Base-by-base conservation (phyloP, 2,329 filamentous ascomycete species). In the Xylariaceae sp. region DNA sequence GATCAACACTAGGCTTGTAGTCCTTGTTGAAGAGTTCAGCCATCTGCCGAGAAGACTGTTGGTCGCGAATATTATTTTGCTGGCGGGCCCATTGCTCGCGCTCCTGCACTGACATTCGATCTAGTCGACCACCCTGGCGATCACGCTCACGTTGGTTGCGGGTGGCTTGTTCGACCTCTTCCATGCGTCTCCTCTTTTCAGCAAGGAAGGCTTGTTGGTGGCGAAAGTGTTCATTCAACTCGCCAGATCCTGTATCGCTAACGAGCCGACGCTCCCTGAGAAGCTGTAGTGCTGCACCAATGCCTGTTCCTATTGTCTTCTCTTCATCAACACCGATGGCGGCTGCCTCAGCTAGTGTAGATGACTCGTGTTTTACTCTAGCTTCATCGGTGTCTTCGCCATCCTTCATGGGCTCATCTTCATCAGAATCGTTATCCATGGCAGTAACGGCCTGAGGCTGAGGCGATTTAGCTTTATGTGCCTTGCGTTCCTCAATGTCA, bases 61-160 rank as follows among this genome's bases (percentile, higher is more conserved):
- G 87, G 64, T 99, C 94, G 61, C 94, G 89, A 65, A 87, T 84
- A 53, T 86, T 87, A 74, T 99, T 99, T 72, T 96, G 89, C 70
- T 88, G 87, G 13, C 91, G 88, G 0, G 92, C 89, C 71, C 89
- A 89, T 50, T 96, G 92, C 73, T 99, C 94, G 44, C 91, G 85
- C 67, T 97, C 94, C 26, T 90, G 88, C n/a, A 87, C 85, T 2
- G 91, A 90, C 92, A 99, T 93, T 60, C 87, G 85, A 63, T 96
- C 90, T 48, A 95, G 83, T 48, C 87, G 88, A 20, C 91, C 91
- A 46, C 85, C 92, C 35, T 82, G 77, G 45, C 94, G 88, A 71
- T 97, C 93, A n/a, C 87, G 84, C 73, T 97, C 92, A 70, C 94
- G 90, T 69, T 96, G 91, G 35, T 82, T 71, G 26, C 88, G 87